Evolutionary conservation across 2,329 filamentous ascomycete genomes (phyloP).

Genomic region (Colletotrichum sp.): DNA sequence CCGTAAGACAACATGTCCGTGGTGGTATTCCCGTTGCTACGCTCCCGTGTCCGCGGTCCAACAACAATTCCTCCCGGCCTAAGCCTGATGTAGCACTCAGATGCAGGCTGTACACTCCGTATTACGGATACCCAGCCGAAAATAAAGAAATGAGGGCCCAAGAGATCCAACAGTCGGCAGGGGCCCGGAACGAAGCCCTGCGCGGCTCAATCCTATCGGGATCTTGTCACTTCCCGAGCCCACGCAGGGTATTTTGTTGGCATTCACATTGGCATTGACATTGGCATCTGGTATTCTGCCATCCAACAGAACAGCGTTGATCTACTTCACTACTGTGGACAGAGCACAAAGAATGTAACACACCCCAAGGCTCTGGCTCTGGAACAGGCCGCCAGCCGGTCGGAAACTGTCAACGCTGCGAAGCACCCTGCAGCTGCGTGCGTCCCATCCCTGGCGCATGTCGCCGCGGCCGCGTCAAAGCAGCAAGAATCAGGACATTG

Average conservation of each 20-base stretch:
- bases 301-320: not conserved
- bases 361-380: not conserved
- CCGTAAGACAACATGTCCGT: not conserved
- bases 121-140: not conserved
- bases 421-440: not conserved
- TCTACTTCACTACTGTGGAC: not conserved
- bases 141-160: not conserved
- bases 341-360: not conserved
- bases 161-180: not conserved
- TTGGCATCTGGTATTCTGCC: not conserved
- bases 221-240: conserved; percentile 9
- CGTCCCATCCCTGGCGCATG: not conserved
- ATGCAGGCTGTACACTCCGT: not conserved
- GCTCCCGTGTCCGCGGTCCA: not conserved
- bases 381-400: not conserved
- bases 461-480: not conserved
- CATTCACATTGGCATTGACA: not conserved
- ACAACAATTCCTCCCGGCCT: not conserved
- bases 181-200: conserved; percentile 5
- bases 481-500: not conserved
- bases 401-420: not conserved
- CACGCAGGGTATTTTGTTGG: not conserved
- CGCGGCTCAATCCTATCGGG: not conserved
- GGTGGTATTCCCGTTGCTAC: not conserved
- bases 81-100: not conserved